Evolutionary conservation across 225 moss, liverwort and hornwort genomes (phyloP), one percentile per base, ranked within the genome.

Genomic region (Thuidium tamariscinum): DNA sequence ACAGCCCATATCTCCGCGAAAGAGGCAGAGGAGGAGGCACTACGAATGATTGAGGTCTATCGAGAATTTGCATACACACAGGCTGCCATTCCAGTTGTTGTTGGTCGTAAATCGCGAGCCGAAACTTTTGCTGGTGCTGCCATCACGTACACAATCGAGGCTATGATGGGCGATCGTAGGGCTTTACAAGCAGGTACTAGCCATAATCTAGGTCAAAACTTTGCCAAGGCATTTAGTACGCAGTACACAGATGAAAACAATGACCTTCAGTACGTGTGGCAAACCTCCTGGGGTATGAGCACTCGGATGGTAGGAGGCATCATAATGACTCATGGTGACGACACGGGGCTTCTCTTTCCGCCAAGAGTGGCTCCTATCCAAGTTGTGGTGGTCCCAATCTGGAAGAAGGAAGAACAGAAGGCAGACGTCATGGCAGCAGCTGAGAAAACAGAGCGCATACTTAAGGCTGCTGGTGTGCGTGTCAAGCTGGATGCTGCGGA

Each of bases 231-330:
- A 30, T 98, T 98, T 46, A 90, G 86, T 82, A 98, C 96, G 18
- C 96, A 95, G 89, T 98, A 89, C 86, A 89, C 94, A 44, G 95
- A 96, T 79, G 96, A 96, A 49, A 94, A 93, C 15, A 93, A 88
- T 39, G 98, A 98, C 49, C 85, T 92, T 51, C 94, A 97, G 89
- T 93, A 92, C 70, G 97, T 96, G 27, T 97, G 97, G 97, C 97
- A 97, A 82, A 96, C 98, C n/a, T 98, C 97, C 5, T 97, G 98
- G 96, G 98, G 98, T 21, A 96, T 98, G 98, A 98, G 98, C 88
- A 98, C 98, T 37, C 93, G 97, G 57, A 98, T 98, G 98, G 98
- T 98, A 12, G 98, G 97, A 25, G 98, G 96, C n/a, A 98, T 98
- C 74, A 97, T 98, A n/a, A 98, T 98, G 98, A 85, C 95, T 59